These are phyloP conservation scores for Hypsizygus ulmarius DNA, from an alignment of 1,284 basidiomycete species.

Conservation along the genomic window DNA sequence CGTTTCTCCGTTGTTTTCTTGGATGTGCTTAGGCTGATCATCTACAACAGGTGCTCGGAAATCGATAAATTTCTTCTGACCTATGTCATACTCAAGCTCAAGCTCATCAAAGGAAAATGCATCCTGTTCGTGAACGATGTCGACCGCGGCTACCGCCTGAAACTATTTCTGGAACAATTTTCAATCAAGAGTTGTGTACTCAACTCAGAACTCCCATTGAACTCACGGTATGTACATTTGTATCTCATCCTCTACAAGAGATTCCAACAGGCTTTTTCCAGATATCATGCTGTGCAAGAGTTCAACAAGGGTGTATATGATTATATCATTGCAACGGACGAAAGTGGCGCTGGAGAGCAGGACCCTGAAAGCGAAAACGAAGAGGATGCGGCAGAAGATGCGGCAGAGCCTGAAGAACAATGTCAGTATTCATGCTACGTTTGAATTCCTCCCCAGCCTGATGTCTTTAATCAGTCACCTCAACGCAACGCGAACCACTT, in stretches of 20 bases:
- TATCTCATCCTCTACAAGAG: neutral
- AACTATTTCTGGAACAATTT: constrained; percentile 97
- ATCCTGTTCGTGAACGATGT: constrained; percentile 98
- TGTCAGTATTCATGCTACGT: constrained; percentile 33
- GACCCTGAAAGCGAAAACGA: constrained; percentile 42
- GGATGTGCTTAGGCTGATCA: neutral
- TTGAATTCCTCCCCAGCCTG: constrained; percentile 1
- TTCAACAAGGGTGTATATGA: constrained; percentile 99
- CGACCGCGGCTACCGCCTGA: constrained; percentile 91
- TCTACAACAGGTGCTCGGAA: constrained; percentile 70
- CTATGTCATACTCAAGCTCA: constrained; percentile 94
- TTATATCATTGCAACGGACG: constrained; percentile 98
- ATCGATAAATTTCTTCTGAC: constrained; percentile 94
- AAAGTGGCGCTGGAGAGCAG: constrained; percentile 60
- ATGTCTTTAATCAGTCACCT: constrained; percentile 39
- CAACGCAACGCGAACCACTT: constrained; percentile 50
- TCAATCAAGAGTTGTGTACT: constrained; percentile 96
- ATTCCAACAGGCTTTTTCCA: constrained; percentile 27
- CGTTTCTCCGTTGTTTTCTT: constrained; percentile 11
- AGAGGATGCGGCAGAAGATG: constrained; percentile 35
- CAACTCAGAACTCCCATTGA: constrained; percentile 94
- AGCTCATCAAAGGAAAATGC: constrained; percentile 93
- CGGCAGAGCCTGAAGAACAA: constrained; percentile 38
- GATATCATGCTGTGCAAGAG: constrained; percentile 97
- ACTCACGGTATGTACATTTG: constrained; percentile 64